phyloP scores from a whole-genome alignment of 176 grass and related monocot species.

The Oryza australiensis region DNA sequence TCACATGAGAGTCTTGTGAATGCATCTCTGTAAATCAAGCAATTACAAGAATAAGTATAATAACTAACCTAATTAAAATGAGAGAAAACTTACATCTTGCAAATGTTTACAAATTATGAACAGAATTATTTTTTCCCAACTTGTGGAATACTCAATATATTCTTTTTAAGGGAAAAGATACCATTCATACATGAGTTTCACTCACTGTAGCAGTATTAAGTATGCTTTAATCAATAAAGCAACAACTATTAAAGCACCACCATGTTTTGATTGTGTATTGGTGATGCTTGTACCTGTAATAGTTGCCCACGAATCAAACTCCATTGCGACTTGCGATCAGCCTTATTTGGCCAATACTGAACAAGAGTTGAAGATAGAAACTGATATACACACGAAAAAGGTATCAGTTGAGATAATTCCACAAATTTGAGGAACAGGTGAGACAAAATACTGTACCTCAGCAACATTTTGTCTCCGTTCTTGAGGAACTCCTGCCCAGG shows the following conservation, averaged over 20 bases:
- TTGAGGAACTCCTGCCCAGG: slow-evolving; percentile 71
- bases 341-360: slow-evolving; percentile 74
- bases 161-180: background rate
- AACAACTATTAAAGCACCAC: background rate
- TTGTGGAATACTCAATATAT: background rate
- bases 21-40: background rate
- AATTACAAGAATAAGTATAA: slow-evolving; percentile 3
- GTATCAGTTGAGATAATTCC: slow-evolving; percentile 24
- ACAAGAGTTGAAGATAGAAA: slow-evolving; percentile 75
- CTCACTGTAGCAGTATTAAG: background rate
- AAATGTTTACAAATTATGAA: background rate
- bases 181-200: background rate
- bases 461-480: slow-evolving; percentile 81
- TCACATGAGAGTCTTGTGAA: background rate
- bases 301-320: slow-evolving; percentile 87
- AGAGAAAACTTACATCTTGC: background rate
- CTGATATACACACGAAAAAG: slow-evolving; percentile 41
- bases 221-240: slow-evolving; percentile 1
- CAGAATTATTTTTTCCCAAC: background rate
- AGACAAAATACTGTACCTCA: slow-evolving; percentile 59
- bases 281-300: slow-evolving; percentile 62
- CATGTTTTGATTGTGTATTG: slow-evolving; percentile 7
- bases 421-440: slow-evolving; percentile 27
- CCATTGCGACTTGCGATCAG: slow-evolving; percentile 83
- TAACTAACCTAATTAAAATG: background rate